phyloP scores from a whole-genome alignment of 331 rosid genomes.

The Saraca asoca region DNA sequence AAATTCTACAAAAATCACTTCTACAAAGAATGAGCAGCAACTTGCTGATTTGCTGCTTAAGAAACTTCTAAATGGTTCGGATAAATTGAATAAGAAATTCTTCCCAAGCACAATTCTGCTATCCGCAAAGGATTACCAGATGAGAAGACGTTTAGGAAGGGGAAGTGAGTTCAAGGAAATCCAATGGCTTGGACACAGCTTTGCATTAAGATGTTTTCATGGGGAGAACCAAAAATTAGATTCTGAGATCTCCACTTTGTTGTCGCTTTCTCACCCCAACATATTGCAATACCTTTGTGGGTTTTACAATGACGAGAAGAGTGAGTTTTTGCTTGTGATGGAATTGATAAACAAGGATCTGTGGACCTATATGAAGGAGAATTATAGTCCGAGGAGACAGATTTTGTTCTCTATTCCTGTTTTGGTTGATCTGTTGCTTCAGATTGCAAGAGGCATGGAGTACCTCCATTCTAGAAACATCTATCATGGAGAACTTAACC shows the following conservation, averaged over 20 bases:
- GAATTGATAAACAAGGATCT: conserved; percentile 82
- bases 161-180: conserved; percentile 76
- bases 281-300: conserved; percentile 71
- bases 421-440: conserved; percentile 90
- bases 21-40: conserved; percentile 53
- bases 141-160: conserved; percentile 63
- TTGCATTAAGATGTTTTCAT: conserved; percentile 64
- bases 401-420: conserved; percentile 69
- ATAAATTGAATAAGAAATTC: conserved; percentile 33
- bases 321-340: conserved; percentile 68
- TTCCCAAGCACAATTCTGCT: conserved; percentile 55
- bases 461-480: conserved; percentile 75
- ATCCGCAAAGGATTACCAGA: conserved; percentile 63
- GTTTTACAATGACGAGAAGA: conserved; percentile 72
- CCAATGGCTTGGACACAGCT: conserved; percentile 83
- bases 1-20: conserved; percentile 21
- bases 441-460: conserved; percentile 88
- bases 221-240: conserved; percentile 51
- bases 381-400: conserved; percentile 70
- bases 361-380: conserved; percentile 69
- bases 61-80: conserved; percentile 50
- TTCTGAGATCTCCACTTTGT: conserved; percentile 52
- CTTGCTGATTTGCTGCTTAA: conserved; percentile 57
- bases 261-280: conserved; percentile 79
- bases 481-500: conserved; percentile 81